Conservation (phyloP, 345 rosid species). For the Arabidopsis suecica region DNA sequence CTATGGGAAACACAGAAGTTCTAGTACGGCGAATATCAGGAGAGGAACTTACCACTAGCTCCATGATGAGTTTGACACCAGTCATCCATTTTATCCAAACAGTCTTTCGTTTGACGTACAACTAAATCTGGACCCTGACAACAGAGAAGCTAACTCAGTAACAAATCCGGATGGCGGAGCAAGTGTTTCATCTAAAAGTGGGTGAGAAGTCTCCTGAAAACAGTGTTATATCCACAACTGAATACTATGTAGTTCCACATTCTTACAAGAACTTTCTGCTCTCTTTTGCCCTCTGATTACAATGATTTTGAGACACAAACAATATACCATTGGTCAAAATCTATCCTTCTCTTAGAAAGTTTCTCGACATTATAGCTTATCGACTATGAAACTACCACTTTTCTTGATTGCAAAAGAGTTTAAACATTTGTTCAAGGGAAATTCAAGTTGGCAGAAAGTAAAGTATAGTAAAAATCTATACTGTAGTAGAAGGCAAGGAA, state of each 20-base stretch:
- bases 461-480: background rate
- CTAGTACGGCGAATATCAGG: background rate
- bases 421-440: too few species aligned
- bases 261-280: background rate
- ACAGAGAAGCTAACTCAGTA: constrained; percentile 25
- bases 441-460: background rate
- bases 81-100: constrained; percentile 81
- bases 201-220: background rate
- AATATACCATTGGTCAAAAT: background rate
- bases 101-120: constrained; percentile 77
- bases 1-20: constrained; percentile 15
- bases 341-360: background rate
- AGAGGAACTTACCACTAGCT: constrained; percentile 72
- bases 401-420: background rate
- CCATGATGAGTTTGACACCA: constrained; percentile 93
- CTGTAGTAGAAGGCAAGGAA: background rate
- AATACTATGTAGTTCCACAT: background rate
- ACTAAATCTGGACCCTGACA: constrained; percentile 91
- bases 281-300: background rate
- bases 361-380: background rate
- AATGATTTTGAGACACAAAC: background rate
- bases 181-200: background rate
- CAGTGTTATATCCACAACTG: background rate
- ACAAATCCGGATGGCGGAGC: background rate
- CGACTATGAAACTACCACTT: background rate